phyloP scores from a whole-genome alignment of 768 basidiomycete genomes.

The Pilatotrama ljubarskyi region DNA sequence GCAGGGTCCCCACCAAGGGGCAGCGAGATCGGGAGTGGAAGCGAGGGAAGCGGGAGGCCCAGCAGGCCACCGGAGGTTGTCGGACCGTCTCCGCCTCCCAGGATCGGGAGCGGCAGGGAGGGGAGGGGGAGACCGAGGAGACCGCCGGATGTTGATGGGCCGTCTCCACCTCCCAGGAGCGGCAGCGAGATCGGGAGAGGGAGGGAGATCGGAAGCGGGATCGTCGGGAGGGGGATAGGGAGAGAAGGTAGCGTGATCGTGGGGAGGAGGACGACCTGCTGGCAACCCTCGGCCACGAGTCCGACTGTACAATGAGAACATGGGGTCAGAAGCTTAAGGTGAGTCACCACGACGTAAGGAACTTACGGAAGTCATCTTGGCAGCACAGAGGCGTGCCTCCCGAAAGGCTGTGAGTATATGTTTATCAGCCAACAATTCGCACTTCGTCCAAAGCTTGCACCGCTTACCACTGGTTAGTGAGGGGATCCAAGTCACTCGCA shows the following conservation, averaged over 20 bases:
- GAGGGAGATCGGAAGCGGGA: not conserved
- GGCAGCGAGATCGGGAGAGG: not conserved
- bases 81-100: too few relatives aligned
- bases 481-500: not conserved
- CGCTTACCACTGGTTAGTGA: slow-evolving; percentile 12
- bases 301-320: not conserved
- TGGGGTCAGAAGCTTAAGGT: too few relatives aligned
- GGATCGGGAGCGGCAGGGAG: not conserved
- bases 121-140: not conserved
- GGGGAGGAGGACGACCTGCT: slow-evolving; percentile 6
- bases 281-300: slow-evolving; percentile 11
- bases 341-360: not conserved
- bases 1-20: not conserved
- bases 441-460: not conserved
- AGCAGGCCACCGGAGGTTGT: too few relatives aligned
- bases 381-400: slow-evolving; percentile 18
- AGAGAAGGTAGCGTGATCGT: slow-evolving; percentile 1
- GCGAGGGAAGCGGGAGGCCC: not conserved
- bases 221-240: slow-evolving; percentile 11
- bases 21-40: too few relatives aligned
- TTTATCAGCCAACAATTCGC: not conserved
- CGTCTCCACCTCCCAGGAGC: not conserved
- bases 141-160: not conserved
- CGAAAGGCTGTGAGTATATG: not conserved
- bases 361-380: slow-evolving; percentile 4